Base-by-base conservation (phyloP, 2,329 filamentous ascomycete genomes). In the Aspergillus tubingensis region DNA sequence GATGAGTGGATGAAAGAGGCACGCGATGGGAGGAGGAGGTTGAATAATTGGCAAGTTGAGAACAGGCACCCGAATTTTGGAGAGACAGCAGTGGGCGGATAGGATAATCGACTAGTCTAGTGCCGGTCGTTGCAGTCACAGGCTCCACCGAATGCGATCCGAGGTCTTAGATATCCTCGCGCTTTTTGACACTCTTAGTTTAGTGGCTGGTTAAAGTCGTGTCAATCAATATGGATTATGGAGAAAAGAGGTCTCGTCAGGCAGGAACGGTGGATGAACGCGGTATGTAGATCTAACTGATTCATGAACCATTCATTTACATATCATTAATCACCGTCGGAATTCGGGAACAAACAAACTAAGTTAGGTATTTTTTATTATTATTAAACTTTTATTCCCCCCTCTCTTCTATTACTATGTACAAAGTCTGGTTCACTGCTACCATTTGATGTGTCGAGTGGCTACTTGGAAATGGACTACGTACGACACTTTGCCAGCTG, bases 61-160 rank as follows among this genome's bases (percentile, higher is more conserved):
- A 50, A 30, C 47, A 50, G 47, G 47, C 47, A 50, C 47, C 47
- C 47, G 47, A 50, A 50, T 50, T 50, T 50, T 50, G 47, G 41
- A 50, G 47, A 17, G 47, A 27, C 25, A 27, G 25, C 6, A n/a
- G 30, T 32, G 47, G 47, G 25, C 5, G 8, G 21, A 27, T 21
- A 27, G 47, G 47, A 44, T 44, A 44, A 44, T 21, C 11, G 23
- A 30, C 47, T 50, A 50, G 25, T 25, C 47, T 30, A 17, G 47
- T 50, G 41, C 47, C 47, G 47, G 47, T 27, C n/a, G 25, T 30
- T 50, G 47, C 47, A 50, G 47, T 50, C 47, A 50, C 47, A n/a
- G 47, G 47, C 25, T 36, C 47, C 47, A 50, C 47, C 25, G n/a
- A n/a, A 32, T 50, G 47, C 47, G 47, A 50, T 50, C 47, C 47